These are phyloP conservation scores for Artemisia annua DNA, from an alignment of 129 eudicot genomes.

Conservation along the genomic window DNA sequence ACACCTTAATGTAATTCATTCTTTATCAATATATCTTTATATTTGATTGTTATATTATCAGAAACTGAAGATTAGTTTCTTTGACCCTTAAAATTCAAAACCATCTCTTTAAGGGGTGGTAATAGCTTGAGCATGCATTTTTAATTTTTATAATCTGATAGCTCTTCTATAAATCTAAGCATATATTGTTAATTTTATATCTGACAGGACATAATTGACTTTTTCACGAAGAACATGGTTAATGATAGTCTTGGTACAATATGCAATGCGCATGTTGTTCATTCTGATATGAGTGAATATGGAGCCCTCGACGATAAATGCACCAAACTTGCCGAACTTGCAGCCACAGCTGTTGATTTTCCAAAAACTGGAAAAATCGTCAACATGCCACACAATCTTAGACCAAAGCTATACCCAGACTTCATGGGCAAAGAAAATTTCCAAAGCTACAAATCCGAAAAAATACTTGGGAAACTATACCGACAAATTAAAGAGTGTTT, in stretches of 20 bases:
- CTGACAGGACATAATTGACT: constrained; percentile 10
- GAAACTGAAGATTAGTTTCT: neutral
- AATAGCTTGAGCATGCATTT: neutral
- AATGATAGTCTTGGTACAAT: constrained; percentile 11
- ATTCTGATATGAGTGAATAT: constrained; percentile 7
- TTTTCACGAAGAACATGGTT: constrained; percentile 8
- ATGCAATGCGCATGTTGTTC: constrained; percentile 16
- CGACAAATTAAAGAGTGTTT: constrained; percentile 46
- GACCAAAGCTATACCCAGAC: constrained; percentile 65
- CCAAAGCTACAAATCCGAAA: constrained; percentile 49
- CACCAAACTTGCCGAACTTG: constrained; percentile 4
- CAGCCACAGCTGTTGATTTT: constrained; percentile 57
- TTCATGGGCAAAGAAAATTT: constrained; percentile 65
- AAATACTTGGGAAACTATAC: constrained; percentile 58
- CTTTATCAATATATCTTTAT: neutral
- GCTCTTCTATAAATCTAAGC: neutral
- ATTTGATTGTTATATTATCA: neutral
- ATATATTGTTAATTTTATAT: constrained; percentile 3
- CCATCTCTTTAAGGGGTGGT: neutral
- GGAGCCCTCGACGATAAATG: constrained; percentile 15
- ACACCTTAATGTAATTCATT: neutral
- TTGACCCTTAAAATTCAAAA: neutral
- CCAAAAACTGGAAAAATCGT: constrained; percentile 70
- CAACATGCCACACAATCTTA: constrained; percentile 44
- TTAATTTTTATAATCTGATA: neutral